Base-by-base conservation (phyloP, 2,329 filamentous ascomycete genomes). In the Colletotrichum sp. region DNA sequence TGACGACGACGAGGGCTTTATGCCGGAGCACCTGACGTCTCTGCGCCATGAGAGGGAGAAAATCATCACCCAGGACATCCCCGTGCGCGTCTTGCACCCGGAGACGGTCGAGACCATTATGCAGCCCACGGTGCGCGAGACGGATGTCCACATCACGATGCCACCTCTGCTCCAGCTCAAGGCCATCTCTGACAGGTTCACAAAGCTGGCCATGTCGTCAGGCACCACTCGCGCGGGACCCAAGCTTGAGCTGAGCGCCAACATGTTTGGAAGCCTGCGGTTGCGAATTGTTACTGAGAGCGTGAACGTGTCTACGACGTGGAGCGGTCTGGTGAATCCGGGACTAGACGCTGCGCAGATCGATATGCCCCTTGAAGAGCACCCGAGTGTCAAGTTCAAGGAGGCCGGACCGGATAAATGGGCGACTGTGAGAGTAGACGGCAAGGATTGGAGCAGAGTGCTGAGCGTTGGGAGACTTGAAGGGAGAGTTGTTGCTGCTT, bases 101-200 rank as follows among this genome's bases (percentile, higher is more conserved):
- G 91, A 93, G 66, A 93, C 91, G 0, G 95, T 98, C n/a, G 94
- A 97, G 79, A 94, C 92, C n/a, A 92, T 98, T 75, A 95, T 98
- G 85, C 96, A 99, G 85, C 97, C 97, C 16, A 92, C 93, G 74
- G 95, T 96, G 73, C 93, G 95, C 73, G 95, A 98, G 78, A 95
- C 96, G 51, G 97, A 98, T 79, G 96, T 98, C 4, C 94, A 98
- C 84, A 98, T 99, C 80, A 92, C 95, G 68, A 89, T 99, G 5
- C 97, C 97, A 0, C 93, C 95, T 7, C 86, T 99, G 6, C 87
- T 95, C 55, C 96, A 98, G 80, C 88, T 99, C 72, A 98, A 98
- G 81, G 93, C 93, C 76, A 97, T 99, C 75, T 98, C 95, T 6
- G 97, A 99, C 82, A 93, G 97, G 67, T 98, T 98, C 84, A 98